Evolutionary conservation across 176 grass and related monocot genomes (phyloP), one percentile per base, ranked within the genome.

Genomic region (Juncus inflexus): DNA sequence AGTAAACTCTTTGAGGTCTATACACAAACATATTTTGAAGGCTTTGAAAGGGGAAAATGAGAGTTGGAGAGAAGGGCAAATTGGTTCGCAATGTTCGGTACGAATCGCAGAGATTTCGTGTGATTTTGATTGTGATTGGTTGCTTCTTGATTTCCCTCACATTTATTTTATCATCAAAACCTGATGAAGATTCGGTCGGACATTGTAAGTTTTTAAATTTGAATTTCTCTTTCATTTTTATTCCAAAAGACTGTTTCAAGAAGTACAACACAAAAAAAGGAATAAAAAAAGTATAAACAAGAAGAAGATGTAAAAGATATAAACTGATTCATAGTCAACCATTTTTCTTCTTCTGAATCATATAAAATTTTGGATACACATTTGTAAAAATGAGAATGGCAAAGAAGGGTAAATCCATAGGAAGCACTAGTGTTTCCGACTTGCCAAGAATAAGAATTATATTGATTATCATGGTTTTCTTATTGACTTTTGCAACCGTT

Each of bases 151-250:
- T 99, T 71, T 76, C 80, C 13, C 7, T 86, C 63, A 82, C 89
- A 59, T 97, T 89, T 65, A 81, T 97, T 57, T 80, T 91, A 38
- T 80, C 84, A 45, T 83, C 87, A 40, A 86, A 79, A 51, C 88
- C 87, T n/a, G 82, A 70, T 13, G 14, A 74, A 67, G 42, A 68
- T 54, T 73, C 50, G 60, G 62, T 84, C 60, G 7, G 72, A 61
- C 83, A 63, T 7, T 5, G 92, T 90, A 66, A 58, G 78, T 73
- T 15, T 7, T 40, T 55, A 52, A 5, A 2, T 66, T 3, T 11
- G 4, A 52, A 9, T 57, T 5, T 57, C n/a, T 57, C 9, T 57
- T 15, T 13, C 4, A 13, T 57, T 57, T 57, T 57, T 15, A 57
- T 12, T 57, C 4, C 4, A 6, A 47, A 1, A 5, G 43, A 47